Evolutionary conservation across 305 asterid species (phyloP), one percentile per base, ranked within the genome.

Genomic region (Coffea humblotiana): DNA sequence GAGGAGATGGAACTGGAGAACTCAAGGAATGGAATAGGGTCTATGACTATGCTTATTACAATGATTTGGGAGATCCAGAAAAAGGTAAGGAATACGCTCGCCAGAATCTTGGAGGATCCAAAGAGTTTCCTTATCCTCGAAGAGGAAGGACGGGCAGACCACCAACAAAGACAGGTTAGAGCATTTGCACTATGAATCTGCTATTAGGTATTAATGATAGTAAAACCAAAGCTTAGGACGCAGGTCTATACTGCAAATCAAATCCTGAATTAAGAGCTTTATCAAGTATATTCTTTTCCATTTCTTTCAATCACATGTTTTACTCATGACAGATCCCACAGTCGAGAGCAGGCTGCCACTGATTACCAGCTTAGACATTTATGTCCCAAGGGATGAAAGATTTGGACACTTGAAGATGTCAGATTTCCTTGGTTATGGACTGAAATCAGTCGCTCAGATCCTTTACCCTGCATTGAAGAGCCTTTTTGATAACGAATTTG

Each of bases 361-460:
- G 18, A 75, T 83, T 74, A 52, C 68, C 48, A 90, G 91, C 87
- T 86, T 95, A 87, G 84, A 85, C 76, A 88, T 92, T 69, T 95
- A 93, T 68, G 91, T 90, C 32, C 99, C 98, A 3, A 85, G 96
- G 80, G 99, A 95, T 58, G 99, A 95, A 80, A 85, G 85, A 79
- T 95, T 95, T 80, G 91, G 97, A 64, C 90, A 89, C 76, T 43
- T 95, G 89, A 95, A 93, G 91, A 79, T 91, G 91, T 82, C 97
- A 48, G 97, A 93, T 83, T 87, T 91, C 63, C 86, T 87, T 21
- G 93, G 92, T 32, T 89, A 88, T 82, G 97, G 88, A n/a, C 76
- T 93, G 37, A 90, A 95, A 89, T 85, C 95, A 3, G 74, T 94
- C 27, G 85, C 77, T 56, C 98, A 95, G 86, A 74, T 88, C 77